Evolutionary conservation across 192 early-diverging fungal species (phyloP).

Genomic region (Podochytrium sp.): DNA sequence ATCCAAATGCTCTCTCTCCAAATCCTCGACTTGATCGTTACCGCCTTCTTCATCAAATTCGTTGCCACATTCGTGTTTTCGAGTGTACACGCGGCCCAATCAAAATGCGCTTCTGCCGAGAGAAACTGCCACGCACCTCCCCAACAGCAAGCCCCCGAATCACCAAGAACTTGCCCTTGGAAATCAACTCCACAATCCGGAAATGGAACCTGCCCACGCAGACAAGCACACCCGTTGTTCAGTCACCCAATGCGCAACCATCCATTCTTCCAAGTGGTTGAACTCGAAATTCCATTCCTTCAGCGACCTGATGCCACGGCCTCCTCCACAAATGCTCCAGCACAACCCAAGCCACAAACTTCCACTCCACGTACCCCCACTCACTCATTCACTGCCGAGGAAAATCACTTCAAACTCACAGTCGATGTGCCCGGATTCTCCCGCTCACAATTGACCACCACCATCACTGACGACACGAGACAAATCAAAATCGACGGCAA

Average conservation of each 20-base stretch:
- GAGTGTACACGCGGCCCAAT: background rate
- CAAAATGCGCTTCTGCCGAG: background rate
- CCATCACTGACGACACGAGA: conserved; percentile 18
- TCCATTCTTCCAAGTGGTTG: background rate
- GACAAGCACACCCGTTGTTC: background rate
- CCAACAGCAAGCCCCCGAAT: background rate
- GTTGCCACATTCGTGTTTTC: conserved; percentile 1
- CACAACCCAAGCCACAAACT: background rate
- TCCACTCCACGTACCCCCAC: background rate
- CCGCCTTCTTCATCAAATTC: conserved; percentile 2
- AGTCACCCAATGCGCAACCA: background rate
- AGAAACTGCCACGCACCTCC: too few relatives aligned
- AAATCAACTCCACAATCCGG: too few relatives aligned
- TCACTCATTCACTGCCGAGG: background rate
- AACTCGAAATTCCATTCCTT: too few relatives aligned
- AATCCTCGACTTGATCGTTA: conserved; percentile 10
- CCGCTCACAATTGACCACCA: background rate
- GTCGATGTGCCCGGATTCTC: conserved; percentile 21
- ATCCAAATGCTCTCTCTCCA: conserved; percentile 18
- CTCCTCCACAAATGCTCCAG: background rate
- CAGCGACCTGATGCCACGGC: too few relatives aligned
- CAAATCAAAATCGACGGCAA: background rate
- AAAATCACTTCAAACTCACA: background rate
- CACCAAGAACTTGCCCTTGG: too few relatives aligned
- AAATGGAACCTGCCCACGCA: background rate